Evolutionary conservation across 75 land plant species (phyloP), one percentile per base, ranked within the genome.

Genomic region (Sequoiadendron giganteum): DNA sequence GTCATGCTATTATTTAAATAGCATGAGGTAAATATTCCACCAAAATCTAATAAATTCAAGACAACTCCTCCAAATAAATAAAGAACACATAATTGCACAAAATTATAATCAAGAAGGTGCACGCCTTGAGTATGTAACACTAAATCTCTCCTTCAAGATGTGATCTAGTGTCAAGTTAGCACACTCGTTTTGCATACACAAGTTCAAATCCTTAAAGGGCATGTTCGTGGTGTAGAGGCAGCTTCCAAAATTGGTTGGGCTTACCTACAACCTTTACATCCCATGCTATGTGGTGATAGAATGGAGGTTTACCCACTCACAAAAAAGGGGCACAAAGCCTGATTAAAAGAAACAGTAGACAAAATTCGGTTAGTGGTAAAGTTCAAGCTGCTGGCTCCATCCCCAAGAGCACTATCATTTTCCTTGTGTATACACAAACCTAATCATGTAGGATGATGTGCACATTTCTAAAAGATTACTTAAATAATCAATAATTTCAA

Each of bases 391-490:
- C 81, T 7, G 8, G 42, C 43, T 78, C 40, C 81, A 78, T 78
- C 43, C 43, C 7, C n/a, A 79, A 79, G n/a, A 25, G 47, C 3
- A 42, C 15, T 36, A 76, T 76, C 55, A 52, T 52, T 52, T 52
- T 2, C 15, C 13, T 52, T 76, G 40, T 34, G 39, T 76, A 11
- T 36, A 36, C n/a, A 65, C 61, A 54, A 85, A 55, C 75, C 5
- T 28, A 55, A 85, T 25, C 5, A 8, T 25, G 10, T 7, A n/a
- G 40, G 39, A 78, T 86, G 39, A 54, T 56, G 21, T 13, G 32
- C 65, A 86, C 32, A 86, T 34, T 70, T 86, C 86, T 70, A 75
- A 86, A 54, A 86, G 36, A 32, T 38, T 40, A 58, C 14, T 11
- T 56, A 86, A 70, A 86, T 38, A 0, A 10, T 83, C 36, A 45